Evolutionary conservation across 2,329 filamentous ascomycete genomes (phyloP), one percentile per base, ranked within the genome.

Genomic region (Monosporascus sp.): DNA sequence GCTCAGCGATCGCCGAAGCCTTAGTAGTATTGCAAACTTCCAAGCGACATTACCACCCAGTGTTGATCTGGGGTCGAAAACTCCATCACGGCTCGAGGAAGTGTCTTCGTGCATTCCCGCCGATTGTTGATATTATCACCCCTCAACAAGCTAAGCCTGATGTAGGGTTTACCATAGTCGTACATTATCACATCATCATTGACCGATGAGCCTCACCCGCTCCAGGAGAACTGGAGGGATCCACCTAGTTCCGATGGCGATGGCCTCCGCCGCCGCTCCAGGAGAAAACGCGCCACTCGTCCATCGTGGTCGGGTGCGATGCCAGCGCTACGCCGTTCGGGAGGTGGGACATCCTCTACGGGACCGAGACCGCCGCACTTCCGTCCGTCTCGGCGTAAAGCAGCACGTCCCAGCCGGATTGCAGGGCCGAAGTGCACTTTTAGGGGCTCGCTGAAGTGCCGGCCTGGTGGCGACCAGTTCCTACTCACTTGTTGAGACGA

Each of bases 81-180:
- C 15, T 52, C 55, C 44, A 27, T 52, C n/a, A 58, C 61, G 41
- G 62, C 60, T 0, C 69, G 55, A 6, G 75, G 79, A 9, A 82
- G 65, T 3, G 77, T 77, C 58, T 75, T 73, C 9, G 77, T 79
- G 71, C 80, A 83, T 57, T 82, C 79, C 17, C 73, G 77, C 44
- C 83, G 66, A 22, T 70, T 64, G 63, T 82, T 82, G 64, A 83
- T 77, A 60, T 81, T 81, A 60, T 78, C 72, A 15, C 82, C 78
- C 3, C 80, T 80, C 11, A 83, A 73, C 3, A 83, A 66, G 35
- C 74, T 78, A 38, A 83, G 68, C 22, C 79, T 76, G 45, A 80
- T 71, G 58, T 82, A 82, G 14, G 76, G 79, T 37, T 71, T 69
- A 2, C 78, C 72, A 51, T 79, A 83, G 45, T 76, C 78, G 72